Base-by-base conservation (phyloP, 2,329 filamentous ascomycete genomes). In the Nothophaeocryptopus gaeumannii region DNA sequence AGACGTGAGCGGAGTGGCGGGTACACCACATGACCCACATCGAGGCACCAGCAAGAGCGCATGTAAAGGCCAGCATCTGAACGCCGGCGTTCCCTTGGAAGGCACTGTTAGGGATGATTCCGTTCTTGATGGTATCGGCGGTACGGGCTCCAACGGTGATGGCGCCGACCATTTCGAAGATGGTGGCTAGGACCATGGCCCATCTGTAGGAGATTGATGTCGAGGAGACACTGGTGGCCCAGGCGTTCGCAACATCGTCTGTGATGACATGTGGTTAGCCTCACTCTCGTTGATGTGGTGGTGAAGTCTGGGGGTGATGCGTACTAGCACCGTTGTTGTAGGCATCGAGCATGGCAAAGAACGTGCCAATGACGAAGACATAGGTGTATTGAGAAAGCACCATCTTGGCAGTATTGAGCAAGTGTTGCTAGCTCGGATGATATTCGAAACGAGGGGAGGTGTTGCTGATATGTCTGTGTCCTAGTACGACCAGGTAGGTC, bases 301-400 rank as follows among this genome's bases (percentile, higher is more conserved):
- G 16, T 36, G n/a, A 14, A 15, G 20, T 12, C 33, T 16, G 5
- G 10, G 10, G 8, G 13, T 37, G 13, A 20, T 36, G 53, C 60
- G 43, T 51, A 63, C 61, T 75, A 58, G 73, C 73, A 74, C 79
- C 81, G 56, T 83, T 84, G 63, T 84, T 85, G 78, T 79, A 85
- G 45, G 81, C 81, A 65, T 85, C 82, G 35, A 85, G 77, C 63
- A 82, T 80, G 52, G 82, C 80, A 67, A 85, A 85, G 51, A 85
- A 76, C 46, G 79, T 81, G 68, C 79, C 81, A 46, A 85, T 77
- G 59, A 79, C 82, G 57, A 85, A 80, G 54, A 85, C 72, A 63
- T 84, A 85, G 67, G 82, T 77, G 55, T 77, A 84, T 60, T 85
- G 74, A 50, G 73, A 70, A 45, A 81, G 64, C 33, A 66, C 63